These are phyloP conservation scores for Pleodorina starrii DNA, from an alignment of 139 green algal species.

Conservation along the genomic window DNA sequence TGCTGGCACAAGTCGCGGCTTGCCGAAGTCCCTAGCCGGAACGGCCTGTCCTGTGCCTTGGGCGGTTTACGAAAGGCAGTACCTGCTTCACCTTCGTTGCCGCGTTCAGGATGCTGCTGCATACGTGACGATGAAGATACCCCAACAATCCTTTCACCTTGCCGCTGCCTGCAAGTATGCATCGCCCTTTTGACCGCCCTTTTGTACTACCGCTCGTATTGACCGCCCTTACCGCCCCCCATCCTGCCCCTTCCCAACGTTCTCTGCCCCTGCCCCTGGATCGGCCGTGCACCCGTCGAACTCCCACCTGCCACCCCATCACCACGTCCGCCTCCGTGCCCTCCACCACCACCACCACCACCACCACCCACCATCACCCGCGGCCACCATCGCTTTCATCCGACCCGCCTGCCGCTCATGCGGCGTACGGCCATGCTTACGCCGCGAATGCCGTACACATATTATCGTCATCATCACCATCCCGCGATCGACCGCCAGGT, in stretches of 20 bases:
- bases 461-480: not conserved
- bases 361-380: not conserved
- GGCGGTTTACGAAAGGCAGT: no score
- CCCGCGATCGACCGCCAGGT: conserved; percentile 38
- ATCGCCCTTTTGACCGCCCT: no score
- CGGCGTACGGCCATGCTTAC: not conserved
- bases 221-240: no score
- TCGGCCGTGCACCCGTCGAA: not conserved
- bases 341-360: not conserved
- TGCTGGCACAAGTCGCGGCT: no score
- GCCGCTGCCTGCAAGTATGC: no score
- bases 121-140: no score
- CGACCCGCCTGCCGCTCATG: not conserved
- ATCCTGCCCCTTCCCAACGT: not conserved
- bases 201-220: no score
- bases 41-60: no score
- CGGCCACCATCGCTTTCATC: not conserved
- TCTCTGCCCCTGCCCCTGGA: not conserved
- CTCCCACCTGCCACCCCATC: not conserved
- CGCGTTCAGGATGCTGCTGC: no score
- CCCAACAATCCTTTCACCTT: no score
- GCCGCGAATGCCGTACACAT: not conserved
- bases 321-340: not conserved
- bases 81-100: no score
- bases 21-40: no score